Evolutionary conservation across 31 red algal species (phyloP), one percentile per base, ranked within the genome.

Genomic region (Porphyra umbilicalis): DNA sequence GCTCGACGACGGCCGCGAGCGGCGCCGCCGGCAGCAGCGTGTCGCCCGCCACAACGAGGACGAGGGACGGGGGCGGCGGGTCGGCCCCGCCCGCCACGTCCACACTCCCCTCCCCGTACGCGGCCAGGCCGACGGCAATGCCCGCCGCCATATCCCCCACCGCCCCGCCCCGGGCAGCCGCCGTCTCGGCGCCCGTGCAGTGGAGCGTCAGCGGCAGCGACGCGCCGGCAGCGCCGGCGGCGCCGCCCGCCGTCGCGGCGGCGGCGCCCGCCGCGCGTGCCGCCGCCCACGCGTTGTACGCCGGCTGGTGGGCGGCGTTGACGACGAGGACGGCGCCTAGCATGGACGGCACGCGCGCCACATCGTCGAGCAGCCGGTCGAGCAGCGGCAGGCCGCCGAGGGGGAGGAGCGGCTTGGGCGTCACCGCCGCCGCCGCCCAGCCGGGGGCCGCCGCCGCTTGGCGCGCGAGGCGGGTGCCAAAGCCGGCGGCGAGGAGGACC

Each of bases 401-500:
- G 14, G 92, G 92, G 4, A 94, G 82, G 29, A 94, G 76, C n/a
- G 92, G 92, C 77, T 94, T 94, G 15, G 92, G 87, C 35, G 82
- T 87, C 30, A 30, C 35, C 8, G 81, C 42, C 15, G 88, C 77
- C 6, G 15, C 46, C 0, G 75, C 82, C 33, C 88, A 84, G 37
- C 71, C 39, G 14, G 81, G 83, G n/a, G 79, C 75, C n/a, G 40
- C 25, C 33, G 38, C 37, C 34, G 87, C 78, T 75, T 90, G 83
- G 9, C 39, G 34, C 25, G 75, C 44, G 6, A 91, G 80, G 14
- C 89, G 84, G 32, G 89, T 91, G 30, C 89, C 89, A 80, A 87
- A 91, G 9, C 89, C 89, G 15, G 84, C 89, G n/a, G 84, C 84
- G 31, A 91, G 89, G 30, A 91, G 35, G 25, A 91, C 33, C 14